These are phyloP conservation scores for Hypoxylon sp. DNA, from an alignment of 2,329 filamentous ascomycete species.

Conservation along the genomic window DNA sequence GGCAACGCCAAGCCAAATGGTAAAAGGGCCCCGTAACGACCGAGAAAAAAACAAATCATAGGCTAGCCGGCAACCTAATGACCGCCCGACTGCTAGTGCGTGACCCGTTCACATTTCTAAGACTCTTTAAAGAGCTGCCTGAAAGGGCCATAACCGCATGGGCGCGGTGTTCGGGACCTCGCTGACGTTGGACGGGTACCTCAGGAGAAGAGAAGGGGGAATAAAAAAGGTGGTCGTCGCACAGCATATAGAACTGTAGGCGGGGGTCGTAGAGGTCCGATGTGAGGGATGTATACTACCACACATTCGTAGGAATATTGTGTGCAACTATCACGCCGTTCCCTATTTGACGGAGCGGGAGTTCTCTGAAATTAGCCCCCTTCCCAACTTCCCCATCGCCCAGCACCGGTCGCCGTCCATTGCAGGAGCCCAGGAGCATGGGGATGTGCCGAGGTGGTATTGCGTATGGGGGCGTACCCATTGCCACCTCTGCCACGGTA, in stretches of 20 bases:
- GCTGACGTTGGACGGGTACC: conserved; percentile 37
- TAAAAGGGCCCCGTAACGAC: conserved; percentile 23
- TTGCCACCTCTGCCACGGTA: conserved; percentile 7
- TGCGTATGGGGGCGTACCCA: conserved; percentile 9
- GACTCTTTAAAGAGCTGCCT: conserved; percentile 4
- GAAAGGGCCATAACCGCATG: conserved; percentile 3
- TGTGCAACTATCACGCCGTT: conserved; percentile 9
- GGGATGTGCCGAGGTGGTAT: conserved; percentile 14
- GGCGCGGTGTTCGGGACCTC: conserved; percentile 13
- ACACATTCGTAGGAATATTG: conserved; percentile 7
- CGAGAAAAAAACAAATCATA: conserved; percentile 10
- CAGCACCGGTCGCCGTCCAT: not conserved
- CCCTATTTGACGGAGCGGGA: not conserved
- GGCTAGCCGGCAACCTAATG: conserved; percentile 24
- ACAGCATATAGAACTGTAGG: not conserved
- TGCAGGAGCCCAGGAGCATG: conserved; percentile 4
- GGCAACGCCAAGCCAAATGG: conserved; percentile 29
- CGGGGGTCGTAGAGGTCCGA: not conserved
- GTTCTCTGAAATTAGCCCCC: not conserved
- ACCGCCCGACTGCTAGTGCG: conserved; percentile 22
- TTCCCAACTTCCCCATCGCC: not conserved
- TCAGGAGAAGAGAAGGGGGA: conserved; percentile 3
- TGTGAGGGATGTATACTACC: not conserved
- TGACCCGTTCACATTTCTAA: conserved; percentile 15
- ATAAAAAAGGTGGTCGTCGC: conserved; percentile 11